Conservation (phyloP, 2,329 filamentous ascomycete species). For the Mycogone perniciosa region DNA sequence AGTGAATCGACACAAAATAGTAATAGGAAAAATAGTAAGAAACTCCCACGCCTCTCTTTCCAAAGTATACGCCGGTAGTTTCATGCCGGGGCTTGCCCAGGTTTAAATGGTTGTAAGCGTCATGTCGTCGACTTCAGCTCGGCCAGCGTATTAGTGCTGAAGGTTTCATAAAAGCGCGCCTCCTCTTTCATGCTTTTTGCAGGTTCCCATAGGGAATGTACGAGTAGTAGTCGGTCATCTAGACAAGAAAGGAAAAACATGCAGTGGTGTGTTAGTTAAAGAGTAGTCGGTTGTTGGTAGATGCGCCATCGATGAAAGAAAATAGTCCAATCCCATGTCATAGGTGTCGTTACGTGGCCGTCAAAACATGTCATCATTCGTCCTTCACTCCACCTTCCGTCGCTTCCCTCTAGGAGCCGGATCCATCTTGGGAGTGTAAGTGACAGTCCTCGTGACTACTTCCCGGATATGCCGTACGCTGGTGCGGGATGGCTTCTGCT, state of each 20-base stretch:
- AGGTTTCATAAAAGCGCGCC: slow-evolving; percentile 10
- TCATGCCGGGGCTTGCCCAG: slow-evolving; percentile 10
- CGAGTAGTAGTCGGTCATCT: slow-evolving; percentile 1
- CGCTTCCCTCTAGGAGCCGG: slow-evolving; percentile 90
- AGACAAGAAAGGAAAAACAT: slow-evolving; percentile 12
- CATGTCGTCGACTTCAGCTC: slow-evolving; percentile 14
- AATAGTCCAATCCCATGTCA: slow-evolving; percentile 4
- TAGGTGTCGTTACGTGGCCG: slow-evolving; percentile 8
- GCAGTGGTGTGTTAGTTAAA: slow-evolving; percentile 8
- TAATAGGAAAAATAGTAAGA: slow-evolving; percentile 5
- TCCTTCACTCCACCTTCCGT: slow-evolving; percentile 56
- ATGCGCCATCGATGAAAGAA: background rate
- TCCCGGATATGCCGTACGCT: slow-evolving; percentile 70
- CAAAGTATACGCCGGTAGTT: slow-evolving; percentile 11
- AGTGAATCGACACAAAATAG: slow-evolving; percentile 2
- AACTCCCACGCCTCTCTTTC: slow-evolving; percentile 10
- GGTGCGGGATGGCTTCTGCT: slow-evolving; percentile 52
- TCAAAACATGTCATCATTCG: background rate
- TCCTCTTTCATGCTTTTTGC: slow-evolving; percentile 9
- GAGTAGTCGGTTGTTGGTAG: background rate
- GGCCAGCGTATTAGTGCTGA: slow-evolving; percentile 15
- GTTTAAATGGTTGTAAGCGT: slow-evolving; percentile 10
- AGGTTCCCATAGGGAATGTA: slow-evolving; percentile 2
- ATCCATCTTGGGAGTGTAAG: slow-evolving; percentile 80
- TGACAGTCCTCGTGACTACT: slow-evolving; percentile 90